A percentile compares a stretch with the other conserved stretches of the same genome.
Evolutionary conservation across 2,329 filamentous ascomycete genomes (phyloP).

Genomic region (Rhynchosporium secalis): DNA sequence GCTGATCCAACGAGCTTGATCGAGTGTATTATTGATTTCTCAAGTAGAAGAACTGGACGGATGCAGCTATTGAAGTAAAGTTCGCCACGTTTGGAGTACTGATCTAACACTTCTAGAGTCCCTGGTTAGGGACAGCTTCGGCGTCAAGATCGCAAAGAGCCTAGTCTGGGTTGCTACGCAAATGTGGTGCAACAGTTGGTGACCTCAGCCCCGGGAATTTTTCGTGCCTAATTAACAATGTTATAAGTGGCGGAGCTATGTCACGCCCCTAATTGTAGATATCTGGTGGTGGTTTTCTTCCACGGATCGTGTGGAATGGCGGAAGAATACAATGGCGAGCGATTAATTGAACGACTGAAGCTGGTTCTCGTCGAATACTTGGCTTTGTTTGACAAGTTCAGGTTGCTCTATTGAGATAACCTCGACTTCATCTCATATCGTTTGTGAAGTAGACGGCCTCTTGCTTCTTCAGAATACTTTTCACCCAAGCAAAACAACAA

Average conservation of each 20-base stretch:
- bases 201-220: neutral
- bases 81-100: neutral
- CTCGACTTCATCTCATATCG: no score
- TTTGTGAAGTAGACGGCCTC: no score
- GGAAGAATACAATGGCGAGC: neutral
- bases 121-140: neutral
- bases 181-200: conserved; percentile 2
- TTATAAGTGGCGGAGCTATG: neutral
- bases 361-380: neutral
- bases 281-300: neutral
- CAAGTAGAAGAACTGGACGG: no score
- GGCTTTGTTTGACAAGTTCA: no score
- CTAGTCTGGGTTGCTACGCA: neutral
- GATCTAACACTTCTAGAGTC: neutral
- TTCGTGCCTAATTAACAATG: neutral
- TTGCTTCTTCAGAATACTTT: no score
- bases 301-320: neutral
- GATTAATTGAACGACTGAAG: neutral
- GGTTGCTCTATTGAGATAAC: no score
- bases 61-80: neutral
- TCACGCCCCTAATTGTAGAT: neutral
- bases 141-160: neutral
- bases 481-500: no score
- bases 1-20: neutral
- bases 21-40: neutral